Base-by-base conservation (phyloP, 1,284 basidiomycete genomes). In the Coniferiporia sulphurascens region DNA sequence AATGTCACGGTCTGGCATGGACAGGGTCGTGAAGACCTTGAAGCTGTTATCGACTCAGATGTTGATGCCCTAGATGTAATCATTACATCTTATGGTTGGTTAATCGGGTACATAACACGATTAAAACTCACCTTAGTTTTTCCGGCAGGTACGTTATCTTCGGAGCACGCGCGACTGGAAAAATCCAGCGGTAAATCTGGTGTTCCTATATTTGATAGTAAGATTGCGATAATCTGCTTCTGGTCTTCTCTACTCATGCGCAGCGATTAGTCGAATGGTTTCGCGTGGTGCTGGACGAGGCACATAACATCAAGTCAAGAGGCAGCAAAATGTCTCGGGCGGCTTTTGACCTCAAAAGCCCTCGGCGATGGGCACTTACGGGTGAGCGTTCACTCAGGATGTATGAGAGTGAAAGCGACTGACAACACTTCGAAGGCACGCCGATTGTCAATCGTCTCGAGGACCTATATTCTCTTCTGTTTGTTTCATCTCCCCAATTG, bases 361-460 rank as follows among this genome's bases (percentile, higher is more conserved):
- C 86, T 60, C 78, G 92, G 41, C 81, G 92, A 63, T 99, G 96
- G 96, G 92, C 92, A 4, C 83, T 98, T 12, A 97, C 94, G 4
- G 91, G 87, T 81, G 63, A 48, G 67, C 48, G 48, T 34, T 7
- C 44, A 55, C 13, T 32, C 45, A 43, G 34, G 10, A 7, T 17
- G 17, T 44, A 34, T 4, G n/a, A 13, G 19, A 56, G 48, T 49
- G 34, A 45, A 35, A 15, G 32, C 32, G 22, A 27, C 27, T 27
- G 27, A 27, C 27, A 27, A 27, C 27, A 9, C 34, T 13, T 36
- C 15, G 13, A 57, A 82, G 91, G 94, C 35, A 98, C 96, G 9
- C 96, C 96, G 0, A 98, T 99, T 63, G 93, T 98, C 61, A 99
- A 99, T 70, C 85, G 88, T 52, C 79, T 98, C 4, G 96, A 98